Evolutionary conservation across 768 basidiomycete genomes (phyloP).

Genomic region (Hypholoma sublateritium): DNA sequence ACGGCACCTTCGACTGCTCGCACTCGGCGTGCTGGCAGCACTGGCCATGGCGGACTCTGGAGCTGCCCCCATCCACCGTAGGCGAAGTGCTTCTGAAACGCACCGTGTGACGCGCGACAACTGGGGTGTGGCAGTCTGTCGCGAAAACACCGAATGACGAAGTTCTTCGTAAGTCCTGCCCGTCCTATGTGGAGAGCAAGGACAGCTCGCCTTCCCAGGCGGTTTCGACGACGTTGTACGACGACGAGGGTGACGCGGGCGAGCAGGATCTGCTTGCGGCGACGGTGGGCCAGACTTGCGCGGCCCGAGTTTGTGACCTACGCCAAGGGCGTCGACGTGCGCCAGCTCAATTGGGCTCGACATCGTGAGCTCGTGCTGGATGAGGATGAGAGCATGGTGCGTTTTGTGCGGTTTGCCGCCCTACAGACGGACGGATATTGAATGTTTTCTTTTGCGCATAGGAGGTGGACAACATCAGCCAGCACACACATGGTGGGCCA

Average conservation of each 20-base stretch:
- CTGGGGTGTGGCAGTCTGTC: too few relatives aligned
- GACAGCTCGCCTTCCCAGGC: conserved; percentile 79
- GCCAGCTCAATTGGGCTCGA: conserved; percentile 92
- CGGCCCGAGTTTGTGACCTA: conserved; percentile 91
- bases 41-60: too few relatives aligned
- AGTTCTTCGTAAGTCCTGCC: conserved; percentile 77
- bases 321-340: conserved; percentile 93
- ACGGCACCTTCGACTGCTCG: too few relatives aligned
- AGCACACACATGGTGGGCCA: too few relatives aligned
- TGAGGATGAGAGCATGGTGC: conserved; percentile 51
- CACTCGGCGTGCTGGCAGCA: too few relatives aligned
- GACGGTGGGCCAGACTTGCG: conserved; percentile 69
- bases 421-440: too few relatives aligned
- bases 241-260: conserved; percentile 54
- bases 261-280: conserved; percentile 89
- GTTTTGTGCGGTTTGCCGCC: too few relatives aligned
- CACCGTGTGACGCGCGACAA: too few relatives aligned
- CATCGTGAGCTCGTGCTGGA: conserved; percentile 57
- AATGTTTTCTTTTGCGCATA: conserved; percentile 28
- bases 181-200: background rate
- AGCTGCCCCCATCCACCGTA: too few relatives aligned
- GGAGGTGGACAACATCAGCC: conserved; percentile 52
- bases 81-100: too few relatives aligned
- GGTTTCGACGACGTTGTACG: conserved; percentile 67
- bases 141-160: too few relatives aligned